Base-by-base conservation (phyloP, 768 basidiomycete genomes). In the Mycena capillaripes region DNA sequence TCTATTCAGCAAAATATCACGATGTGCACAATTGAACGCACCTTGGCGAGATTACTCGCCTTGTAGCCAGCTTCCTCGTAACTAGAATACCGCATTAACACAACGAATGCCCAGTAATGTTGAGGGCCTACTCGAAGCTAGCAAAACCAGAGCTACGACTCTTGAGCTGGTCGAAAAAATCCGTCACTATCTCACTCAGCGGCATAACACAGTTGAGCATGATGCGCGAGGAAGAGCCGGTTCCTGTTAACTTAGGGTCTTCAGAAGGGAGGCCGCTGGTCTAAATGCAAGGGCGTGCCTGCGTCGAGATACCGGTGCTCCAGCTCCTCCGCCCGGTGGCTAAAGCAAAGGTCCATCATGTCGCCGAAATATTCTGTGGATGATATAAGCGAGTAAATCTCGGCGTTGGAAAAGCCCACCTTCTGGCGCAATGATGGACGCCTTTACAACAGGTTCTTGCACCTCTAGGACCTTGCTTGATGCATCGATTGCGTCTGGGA, bases 161-260 rank as follows among this genome's bases (percentile, higher is more conserved):
- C 83, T 99, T 99, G 65, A 99, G 88, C 78, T 94, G 91, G 80
- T 97, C 95, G 80, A 98, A 99, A 81, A 99, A 99, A 81, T 96
- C 91, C 2, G 95, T 95, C 3, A 99, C 96, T 66, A 99, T 95
- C 81, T 97, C 96, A 77, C 92, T 93, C 73, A 99, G 83, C 25
- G 97, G 97, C n/a, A 99, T 79, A 2, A 85, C 88, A 77, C 95
- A 97, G 16, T 90, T 93, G 73, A 99, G 82, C 63, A 97, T 93
- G 44, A 94, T 89, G 29, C 96, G 91, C 10, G 92, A 84, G 21
- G 91, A 88, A 12, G 81, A 74, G 4, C 79, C 80, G 19, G 85
- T 84, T 40, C 88, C 86, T 52, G 86, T 76, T 70, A 9, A 23
- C 4, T n/a, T n/a, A 23, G 55, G n/a, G n/a, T n/a, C n/a, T n/a